Base-by-base conservation (phyloP, 2,329 filamentous ascomycete species). In the Penicillium sp. region DNA sequence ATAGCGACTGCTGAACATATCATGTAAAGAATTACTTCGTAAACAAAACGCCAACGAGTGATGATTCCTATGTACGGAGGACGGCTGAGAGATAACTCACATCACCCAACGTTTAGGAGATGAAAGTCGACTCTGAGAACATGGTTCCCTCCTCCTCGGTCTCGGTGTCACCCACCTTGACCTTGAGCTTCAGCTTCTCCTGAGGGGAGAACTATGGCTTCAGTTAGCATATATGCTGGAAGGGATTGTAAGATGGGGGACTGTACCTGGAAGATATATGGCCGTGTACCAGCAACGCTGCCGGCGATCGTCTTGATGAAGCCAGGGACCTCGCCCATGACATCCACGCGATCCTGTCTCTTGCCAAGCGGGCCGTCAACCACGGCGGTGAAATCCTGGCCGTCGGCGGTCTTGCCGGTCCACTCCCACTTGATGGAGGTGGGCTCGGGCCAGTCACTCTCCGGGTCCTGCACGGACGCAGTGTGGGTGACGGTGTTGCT, bases 251-350 rank as follows among this genome's bases (percentile, higher is more conserved):
- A n/a, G 39, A 24, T 33, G 10, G 6, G 37, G 22, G 18, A 37
- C 75, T 83, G 66, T 77, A 93, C 91, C 84, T 96, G 95, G 79
- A 97, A 99, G 69, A 99, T 98, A 77, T 97, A 99, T 5, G 95
- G 95, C 81, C 92, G 95, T 31, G 95, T 96, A 62, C 95, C 95
- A 3, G 89, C 92, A 13, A 94, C 91, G 64, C 86, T 89, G 44
- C 91, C 91, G 27, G 96, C 92, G 73, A 99, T 92, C 68, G 88
- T 88, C 85, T 99, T 99, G 76, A 99, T 89, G 70, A 99, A 96
- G 33, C 89, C 91, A 3, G 95, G 95, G 37, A 99, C 90, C 77
- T 99, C 93, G 24, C 90, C 92, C 92, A 99, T 96, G 69, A 99
- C 89, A 78, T 99, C 95, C 64, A 99, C 87, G 64, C 89, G 86